Percentiles rank a stretch among this genome's conserved stretches.
Evolutionary conservation across 345 rosid species (phyloP).

Genomic region (Euphorbia pulcherrima): DNA sequence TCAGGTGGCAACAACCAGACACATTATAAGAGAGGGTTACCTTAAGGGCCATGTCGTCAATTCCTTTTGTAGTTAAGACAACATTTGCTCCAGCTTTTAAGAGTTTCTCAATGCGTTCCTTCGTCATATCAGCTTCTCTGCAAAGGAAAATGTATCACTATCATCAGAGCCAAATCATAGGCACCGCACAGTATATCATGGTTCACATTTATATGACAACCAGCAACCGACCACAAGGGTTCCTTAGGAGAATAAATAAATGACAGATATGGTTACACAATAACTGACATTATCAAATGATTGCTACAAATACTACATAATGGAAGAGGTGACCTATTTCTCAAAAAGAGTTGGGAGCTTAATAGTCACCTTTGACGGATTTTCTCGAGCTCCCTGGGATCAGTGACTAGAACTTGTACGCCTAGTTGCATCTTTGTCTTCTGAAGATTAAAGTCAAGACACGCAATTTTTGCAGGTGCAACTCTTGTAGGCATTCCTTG

Average conservation of each 20-base stretch:
- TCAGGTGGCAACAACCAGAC: background rate
- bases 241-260: background rate
- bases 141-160: slow-evolving; percentile 17
- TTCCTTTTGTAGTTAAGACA: slow-evolving; percentile 88
- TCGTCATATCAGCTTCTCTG: slow-evolving; percentile 97
- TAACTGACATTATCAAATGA: background rate
- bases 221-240: background rate
- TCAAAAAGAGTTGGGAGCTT: background rate
- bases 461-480: slow-evolving; percentile 84
- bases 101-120: slow-evolving; percentile 90
- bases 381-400: slow-evolving; percentile 98
- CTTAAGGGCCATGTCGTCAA: slow-evolving; percentile 99
- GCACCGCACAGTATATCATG: background rate
- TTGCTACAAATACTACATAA: background rate
- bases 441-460: slow-evolving; percentile 95
- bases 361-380: slow-evolving; percentile 76
- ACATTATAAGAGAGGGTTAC: slow-evolving; percentile 24
- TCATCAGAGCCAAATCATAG: slow-evolving; percentile 8
- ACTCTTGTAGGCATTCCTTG: slow-evolving; percentile 96
- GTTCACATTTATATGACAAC: background rate
- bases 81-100: slow-evolving; percentile 98
- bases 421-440: slow-evolving; percentile 96
- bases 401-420: slow-evolving; percentile 82
- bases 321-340: background rate
- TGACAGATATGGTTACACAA: background rate